Evolutionary conservation across 768 basidiomycete species (phyloP), one percentile per base, ranked within the genome.

Genomic region (Cystobasidium ongulense): DNA sequence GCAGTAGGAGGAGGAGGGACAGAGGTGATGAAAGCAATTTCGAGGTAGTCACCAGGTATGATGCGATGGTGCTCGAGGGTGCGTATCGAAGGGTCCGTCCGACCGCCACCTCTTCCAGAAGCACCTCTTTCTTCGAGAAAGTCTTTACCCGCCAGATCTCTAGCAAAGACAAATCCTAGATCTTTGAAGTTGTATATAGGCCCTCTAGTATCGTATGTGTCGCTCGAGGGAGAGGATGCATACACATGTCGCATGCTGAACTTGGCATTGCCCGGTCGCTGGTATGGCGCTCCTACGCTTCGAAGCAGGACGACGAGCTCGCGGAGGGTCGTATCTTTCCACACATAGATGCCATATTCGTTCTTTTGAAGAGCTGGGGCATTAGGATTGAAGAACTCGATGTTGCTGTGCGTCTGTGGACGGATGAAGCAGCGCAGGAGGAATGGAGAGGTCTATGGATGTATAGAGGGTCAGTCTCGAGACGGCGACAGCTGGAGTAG

Each of bases 161-260:
- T 38, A 1, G 50, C 41, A 11, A 54, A 0, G 18, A 78, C 13
- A 31, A 54, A 11, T 21, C 74, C 76, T 33, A 78, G 62, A 18
- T 78, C 77, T 5, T 53, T 15, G 0, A 71, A 76, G 25, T 62
- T 41, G 27, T 35, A 41, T 18, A 31, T n/a, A 41, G 65, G 39
- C 15, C 46, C 65, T 41, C 23, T 36, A 25, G 7, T 36, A 36
- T 43, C 41, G 35, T 64, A 25, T 15, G 41, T 11, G 43, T 41
- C 43, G 57, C 25, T 35, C 15, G 33, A 59, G 11, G 41, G 15
- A 46, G 76, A 72, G 11, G 77, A 76, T 52, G 31, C 73, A 74
- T 64, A 79, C 54, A 79, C 75, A 71, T 78, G 74, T n/a, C 75
- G 66, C 68, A 79, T 41, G 10, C 71, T 74, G 76, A 72, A 76